phyloP scores from a whole-genome alignment of 1,284 basidiomycete genomes.

The Ceratobasidium sp. region DNA sequence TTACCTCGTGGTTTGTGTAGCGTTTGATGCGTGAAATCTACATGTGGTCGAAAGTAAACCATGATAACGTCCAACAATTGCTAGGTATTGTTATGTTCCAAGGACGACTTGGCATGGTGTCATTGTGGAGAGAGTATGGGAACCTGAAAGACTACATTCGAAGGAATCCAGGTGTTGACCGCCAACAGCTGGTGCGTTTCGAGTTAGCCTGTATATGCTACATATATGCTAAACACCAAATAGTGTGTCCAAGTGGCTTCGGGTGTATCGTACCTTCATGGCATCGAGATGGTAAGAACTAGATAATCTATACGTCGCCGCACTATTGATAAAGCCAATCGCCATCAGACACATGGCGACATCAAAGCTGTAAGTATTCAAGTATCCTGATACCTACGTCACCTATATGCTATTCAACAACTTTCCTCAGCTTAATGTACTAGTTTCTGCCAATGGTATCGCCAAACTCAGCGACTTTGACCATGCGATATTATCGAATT shows the following conservation, averaged over 20 bases:
- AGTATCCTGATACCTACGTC: too few relatives aligned
- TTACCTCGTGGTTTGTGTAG: too few relatives aligned
- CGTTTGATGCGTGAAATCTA: not conserved
- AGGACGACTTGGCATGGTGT: slow-evolving; percentile 6
- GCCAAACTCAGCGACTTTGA: slow-evolving; percentile 2
- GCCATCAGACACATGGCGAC: not conserved
- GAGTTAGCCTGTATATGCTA: not conserved
- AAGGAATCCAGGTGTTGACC: not conserved
- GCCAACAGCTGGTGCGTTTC: not conserved
- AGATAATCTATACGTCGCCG: not conserved
- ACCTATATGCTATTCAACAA: not conserved
- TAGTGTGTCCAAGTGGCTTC: not conserved
- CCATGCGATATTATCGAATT: slow-evolving; percentile 2
- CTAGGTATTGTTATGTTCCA: not conserved
- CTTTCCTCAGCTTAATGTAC: not conserved
- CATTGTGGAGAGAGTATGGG: not conserved
- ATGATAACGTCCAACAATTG: not conserved
- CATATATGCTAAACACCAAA: not conserved
- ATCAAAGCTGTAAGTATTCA: not conserved
- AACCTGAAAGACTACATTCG: not conserved
- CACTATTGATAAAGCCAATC: not conserved
- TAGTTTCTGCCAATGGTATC: not conserved
- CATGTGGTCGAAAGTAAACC: not conserved
- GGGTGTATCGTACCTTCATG: not conserved
- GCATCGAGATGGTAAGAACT: not conserved